Conservation (phyloP, 176 grass and related monocot genomes). For the Oryza australiensis region DNA sequence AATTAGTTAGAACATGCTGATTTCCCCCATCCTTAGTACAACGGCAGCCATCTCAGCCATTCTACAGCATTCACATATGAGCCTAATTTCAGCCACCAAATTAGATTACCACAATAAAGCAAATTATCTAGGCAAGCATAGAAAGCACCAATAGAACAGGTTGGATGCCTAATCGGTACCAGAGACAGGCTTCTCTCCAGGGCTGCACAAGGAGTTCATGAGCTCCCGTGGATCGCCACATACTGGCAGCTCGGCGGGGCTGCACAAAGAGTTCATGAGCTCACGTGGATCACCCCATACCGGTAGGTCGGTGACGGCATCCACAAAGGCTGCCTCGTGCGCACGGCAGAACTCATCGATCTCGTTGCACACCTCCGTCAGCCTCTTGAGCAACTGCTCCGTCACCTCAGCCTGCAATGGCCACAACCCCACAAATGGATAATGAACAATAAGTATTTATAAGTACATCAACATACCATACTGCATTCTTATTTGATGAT, state of each 20-base stretch:
- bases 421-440: background rate
- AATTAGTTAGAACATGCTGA: constrained; percentile 15
- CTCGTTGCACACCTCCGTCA: constrained; percentile 12
- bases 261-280: constrained; percentile 13
- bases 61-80: constrained; percentile 13
- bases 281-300: constrained; percentile 49
- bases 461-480: background rate
- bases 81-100: background rate
- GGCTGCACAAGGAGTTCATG: background rate
- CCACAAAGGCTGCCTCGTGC: constrained; percentile 33
- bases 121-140: constrained; percentile 32
- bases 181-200: background rate
- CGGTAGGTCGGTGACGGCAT: constrained; percentile 29
- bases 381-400: background rate
- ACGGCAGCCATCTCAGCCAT: background rate
- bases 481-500: background rate
- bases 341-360: constrained; percentile 1
- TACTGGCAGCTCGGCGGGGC: background rate
- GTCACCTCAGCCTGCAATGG: constrained; percentile 36
- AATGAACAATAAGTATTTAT: background rate
- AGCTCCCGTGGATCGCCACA: constrained; percentile 26
- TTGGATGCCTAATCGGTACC: constrained; percentile 36
- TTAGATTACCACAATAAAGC: background rate
- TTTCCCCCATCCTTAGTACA: background rate
- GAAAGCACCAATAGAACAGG: background rate